These are phyloP conservation scores for Phytopythium chamaehyphon DNA, from an alignment of 352 stramenopile genomes.

Conservation along the genomic window DNA sequence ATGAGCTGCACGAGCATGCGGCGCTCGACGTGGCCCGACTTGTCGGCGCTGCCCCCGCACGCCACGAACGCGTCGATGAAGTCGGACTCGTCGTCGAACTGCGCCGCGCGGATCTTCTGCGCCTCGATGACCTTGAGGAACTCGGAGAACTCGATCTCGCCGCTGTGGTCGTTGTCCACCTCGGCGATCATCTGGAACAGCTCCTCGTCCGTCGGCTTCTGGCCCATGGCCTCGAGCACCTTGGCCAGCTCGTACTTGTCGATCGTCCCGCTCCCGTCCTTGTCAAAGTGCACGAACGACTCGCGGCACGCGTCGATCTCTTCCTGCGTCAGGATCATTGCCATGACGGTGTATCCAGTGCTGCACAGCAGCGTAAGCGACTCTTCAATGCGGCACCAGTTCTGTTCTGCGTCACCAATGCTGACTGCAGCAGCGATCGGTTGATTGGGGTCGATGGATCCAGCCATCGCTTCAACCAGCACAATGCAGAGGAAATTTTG, in stretches of 20 bases:
- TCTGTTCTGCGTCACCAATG: too few species aligned
- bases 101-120: slow-evolving; percentile 93
- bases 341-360: slow-evolving; percentile 13
- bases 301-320: slow-evolving; percentile 95
- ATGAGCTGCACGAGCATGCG: slow-evolving; percentile 92
- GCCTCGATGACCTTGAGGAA: slow-evolving; percentile 97
- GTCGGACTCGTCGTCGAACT: slow-evolving; percentile 96
- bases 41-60: slow-evolving; percentile 90
- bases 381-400: not conserved
- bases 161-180: slow-evolving; percentile 92
- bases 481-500: too few species aligned
- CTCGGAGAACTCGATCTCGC: slow-evolving; percentile 96
- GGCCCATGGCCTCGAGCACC: slow-evolving; percentile 96
- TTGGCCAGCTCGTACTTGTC: slow-evolving; percentile 93
- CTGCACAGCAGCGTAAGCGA: too few species aligned
- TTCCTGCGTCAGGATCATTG: slow-evolving; percentile 92
- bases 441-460: too few species aligned
- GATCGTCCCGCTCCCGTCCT: slow-evolving; percentile 93
- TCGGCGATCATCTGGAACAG: slow-evolving; percentile 97
- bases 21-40: slow-evolving; percentile 89
- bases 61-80: slow-evolving; percentile 97
- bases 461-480: too few species aligned
- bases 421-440: too few species aligned
- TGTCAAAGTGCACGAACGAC: slow-evolving; percentile 97
- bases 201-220: slow-evolving; percentile 96